phyloP scores from a whole-genome alignment of 805 yeast species.

The Zygoascus bituminiphila region DNA sequence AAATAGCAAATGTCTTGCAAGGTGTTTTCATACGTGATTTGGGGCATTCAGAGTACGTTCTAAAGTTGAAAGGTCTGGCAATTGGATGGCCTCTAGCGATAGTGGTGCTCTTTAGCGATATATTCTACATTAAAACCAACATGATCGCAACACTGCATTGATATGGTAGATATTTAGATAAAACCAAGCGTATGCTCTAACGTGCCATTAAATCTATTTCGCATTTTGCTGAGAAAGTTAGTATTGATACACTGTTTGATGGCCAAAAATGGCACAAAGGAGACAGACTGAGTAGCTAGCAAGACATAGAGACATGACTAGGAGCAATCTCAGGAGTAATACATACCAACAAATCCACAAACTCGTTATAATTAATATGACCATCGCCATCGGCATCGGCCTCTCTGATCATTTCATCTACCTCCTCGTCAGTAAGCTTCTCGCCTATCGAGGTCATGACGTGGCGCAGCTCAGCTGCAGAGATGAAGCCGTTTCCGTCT shows the following conservation, averaged over 20 bases:
- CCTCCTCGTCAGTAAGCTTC: slow-evolving; percentile 92
- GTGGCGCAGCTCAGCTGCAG: slow-evolving; percentile 93
- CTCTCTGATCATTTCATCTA: slow-evolving; percentile 93
- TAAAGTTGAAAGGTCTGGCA: too few relatives aligned
- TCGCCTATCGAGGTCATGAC: slow-evolving; percentile 97
- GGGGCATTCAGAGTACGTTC: too few relatives aligned
- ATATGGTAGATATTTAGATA: too few relatives aligned
- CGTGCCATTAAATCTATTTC: slow-evolving; percentile 3
- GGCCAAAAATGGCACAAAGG: neutral
- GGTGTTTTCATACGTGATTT: too few relatives aligned
- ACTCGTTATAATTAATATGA: slow-evolving; percentile 93
- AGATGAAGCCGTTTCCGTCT: slow-evolving; percentile 91
- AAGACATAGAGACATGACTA: too few relatives aligned
- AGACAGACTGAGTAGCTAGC: too few relatives aligned
- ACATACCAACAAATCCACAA: slow-evolving; percentile 65
- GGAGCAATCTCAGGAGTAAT: slow-evolving; percentile 29
- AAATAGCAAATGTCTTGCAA: too few relatives aligned
- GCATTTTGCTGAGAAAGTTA: slow-evolving; percentile 5
- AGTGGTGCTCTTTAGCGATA: too few relatives aligned
- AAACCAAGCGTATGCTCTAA: too few relatives aligned
- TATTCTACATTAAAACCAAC: too few relatives aligned
- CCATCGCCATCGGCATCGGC: slow-evolving; percentile 84
- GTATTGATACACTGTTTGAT: neutral
- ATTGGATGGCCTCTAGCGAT: too few relatives aligned
- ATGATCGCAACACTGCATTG: too few relatives aligned